A percentile compares a stretch with the other conserved stretches of the same genome.
phyloP scores from a whole-genome alignment of 2,329 filamentous ascomycete genomes.

The Aspergillus aculeatinus region DNA sequence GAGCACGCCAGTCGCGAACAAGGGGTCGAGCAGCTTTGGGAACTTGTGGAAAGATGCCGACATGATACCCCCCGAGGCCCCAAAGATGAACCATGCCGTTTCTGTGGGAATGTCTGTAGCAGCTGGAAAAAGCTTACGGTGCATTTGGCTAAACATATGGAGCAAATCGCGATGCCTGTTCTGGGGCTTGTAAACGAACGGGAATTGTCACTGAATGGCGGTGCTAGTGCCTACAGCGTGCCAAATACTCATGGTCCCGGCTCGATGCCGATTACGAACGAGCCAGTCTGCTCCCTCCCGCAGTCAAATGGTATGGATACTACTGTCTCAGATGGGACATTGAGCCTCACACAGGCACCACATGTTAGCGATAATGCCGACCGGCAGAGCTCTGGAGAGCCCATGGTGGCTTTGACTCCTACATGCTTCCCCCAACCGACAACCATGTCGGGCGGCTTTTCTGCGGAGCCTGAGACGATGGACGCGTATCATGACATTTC shows the following conservation, averaged over 20 bases:
- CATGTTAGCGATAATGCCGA: conserved; percentile 9
- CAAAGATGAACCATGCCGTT: conserved; percentile 77
- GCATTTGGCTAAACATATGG: conserved; percentile 94
- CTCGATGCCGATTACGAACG: conserved; percentile 8
- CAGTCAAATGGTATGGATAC: conserved; percentile 9
- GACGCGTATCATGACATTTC: conserved; percentile 21
- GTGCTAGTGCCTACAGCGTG: conserved; percentile 12
- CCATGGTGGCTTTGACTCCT: conserved; percentile 15
- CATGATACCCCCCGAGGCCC: conserved; percentile 65
- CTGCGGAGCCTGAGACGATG: conserved; percentile 30
- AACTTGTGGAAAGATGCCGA: conserved; percentile 75
- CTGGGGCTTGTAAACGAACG: conserved; percentile 53
- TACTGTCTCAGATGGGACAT: conserved; percentile 6
- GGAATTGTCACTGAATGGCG: conserved; percentile 30
- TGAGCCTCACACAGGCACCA: conserved; percentile 15
- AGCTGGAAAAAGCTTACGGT: conserved; percentile 93
- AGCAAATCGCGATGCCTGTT: conserved; percentile 81
- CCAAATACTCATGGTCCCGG: conserved; percentile 6
- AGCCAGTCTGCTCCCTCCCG: conserved; percentile 12
- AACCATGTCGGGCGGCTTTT: conserved; percentile 27
- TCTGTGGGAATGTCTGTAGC: conserved; percentile 76
- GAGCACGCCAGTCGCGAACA: conserved; percentile 30
- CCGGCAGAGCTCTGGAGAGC: conserved; percentile 4
- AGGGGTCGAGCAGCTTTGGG: conserved; percentile 66
- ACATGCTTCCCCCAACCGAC: conserved; percentile 20